Percentiles rank a stretch among this genome's conserved stretches.
phyloP scores from a whole-genome alignment of 2,329 filamentous ascomycete species.

The Corinectria fuckeliana region DNA sequence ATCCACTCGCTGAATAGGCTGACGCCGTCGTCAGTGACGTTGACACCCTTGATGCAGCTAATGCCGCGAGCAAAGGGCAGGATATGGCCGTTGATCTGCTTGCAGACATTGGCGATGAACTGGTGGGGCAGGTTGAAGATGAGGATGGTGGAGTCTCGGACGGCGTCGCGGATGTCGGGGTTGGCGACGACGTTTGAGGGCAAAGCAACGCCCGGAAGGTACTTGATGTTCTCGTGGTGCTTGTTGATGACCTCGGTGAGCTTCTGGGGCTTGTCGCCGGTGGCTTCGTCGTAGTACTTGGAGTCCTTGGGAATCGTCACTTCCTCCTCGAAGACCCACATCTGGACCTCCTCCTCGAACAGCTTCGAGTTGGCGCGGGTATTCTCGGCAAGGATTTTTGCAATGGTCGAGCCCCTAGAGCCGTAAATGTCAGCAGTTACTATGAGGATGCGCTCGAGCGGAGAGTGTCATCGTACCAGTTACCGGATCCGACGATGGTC shows the following conservation, averaged over 20 bases:
- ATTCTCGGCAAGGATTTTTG: constrained; percentile 97
- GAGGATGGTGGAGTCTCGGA: constrained; percentile 84
- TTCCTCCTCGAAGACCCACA: constrained; percentile 99
- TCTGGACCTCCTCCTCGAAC: constrained; percentile 90
- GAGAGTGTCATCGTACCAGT: constrained; percentile 69
- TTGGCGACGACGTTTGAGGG: constrained; percentile 86
- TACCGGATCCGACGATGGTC: constrained; percentile 92
- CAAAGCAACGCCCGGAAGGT: constrained; percentile 86
- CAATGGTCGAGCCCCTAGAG: constrained; percentile 89
- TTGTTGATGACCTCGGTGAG: constrained; percentile 91
- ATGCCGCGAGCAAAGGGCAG: constrained; percentile 91
- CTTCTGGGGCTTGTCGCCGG: constrained; percentile 76
- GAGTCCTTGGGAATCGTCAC: constrained; percentile 76
- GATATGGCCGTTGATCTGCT: constrained; percentile 85
- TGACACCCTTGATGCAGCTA: constrained; percentile 97
- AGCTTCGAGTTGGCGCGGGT: constrained; percentile 76
- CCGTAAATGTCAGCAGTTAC: neutral
- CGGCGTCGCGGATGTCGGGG: constrained; percentile 79
- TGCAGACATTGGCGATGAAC: constrained; percentile 88
- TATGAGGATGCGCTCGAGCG: neutral
- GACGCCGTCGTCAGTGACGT: constrained; percentile 85
- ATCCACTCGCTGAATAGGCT: constrained; percentile 95
- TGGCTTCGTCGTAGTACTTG: constrained; percentile 71
- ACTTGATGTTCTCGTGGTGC: constrained; percentile 96
- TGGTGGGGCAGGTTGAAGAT: constrained; percentile 97